Evolutionary conservation across 2,329 filamentous ascomycete genomes (phyloP).

Genomic region (Neocucurbitaria cava): DNA sequence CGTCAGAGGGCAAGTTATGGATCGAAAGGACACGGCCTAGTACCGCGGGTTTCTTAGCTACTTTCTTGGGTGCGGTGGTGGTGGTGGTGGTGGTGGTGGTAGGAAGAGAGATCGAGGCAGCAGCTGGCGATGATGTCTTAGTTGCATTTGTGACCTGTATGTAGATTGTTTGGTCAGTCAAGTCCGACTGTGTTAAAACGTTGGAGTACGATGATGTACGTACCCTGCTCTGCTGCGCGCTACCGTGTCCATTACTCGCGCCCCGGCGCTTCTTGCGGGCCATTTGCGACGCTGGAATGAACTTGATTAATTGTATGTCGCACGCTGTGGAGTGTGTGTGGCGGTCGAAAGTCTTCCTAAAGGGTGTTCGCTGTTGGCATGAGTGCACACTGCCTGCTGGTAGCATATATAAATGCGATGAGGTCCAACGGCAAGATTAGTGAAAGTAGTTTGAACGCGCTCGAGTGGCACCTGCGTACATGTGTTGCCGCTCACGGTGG

Average conservation of each 20-base stretch:
- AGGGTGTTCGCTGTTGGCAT: not conserved
- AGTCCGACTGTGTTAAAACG: not conserved
- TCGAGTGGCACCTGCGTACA: not conserved
- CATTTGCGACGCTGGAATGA: not conserved
- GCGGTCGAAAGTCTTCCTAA: not conserved
- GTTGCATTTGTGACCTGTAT: not conserved
- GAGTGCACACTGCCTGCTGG: not conserved
- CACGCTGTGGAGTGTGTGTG: not conserved
- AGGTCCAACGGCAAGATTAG: not conserved
- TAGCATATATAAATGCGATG: not conserved
- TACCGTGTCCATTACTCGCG: not conserved
- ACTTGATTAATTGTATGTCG: not conserved
- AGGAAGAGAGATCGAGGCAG: not conserved
- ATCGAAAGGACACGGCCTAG: not conserved
- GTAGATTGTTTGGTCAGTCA: too few relatives aligned
- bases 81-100: not conserved
- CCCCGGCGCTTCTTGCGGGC: not conserved
- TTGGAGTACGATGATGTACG: not conserved
- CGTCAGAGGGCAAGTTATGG: not conserved
- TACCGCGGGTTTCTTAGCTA: not conserved
- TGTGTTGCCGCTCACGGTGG: not conserved
- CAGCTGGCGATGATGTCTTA: too few relatives aligned
- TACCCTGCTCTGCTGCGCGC: not conserved
- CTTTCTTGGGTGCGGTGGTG: not conserved
- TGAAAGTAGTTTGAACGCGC: not conserved